Conservation (phyloP, 768 basidiomycete species). For the Rhizopogon rudus region DNA sequence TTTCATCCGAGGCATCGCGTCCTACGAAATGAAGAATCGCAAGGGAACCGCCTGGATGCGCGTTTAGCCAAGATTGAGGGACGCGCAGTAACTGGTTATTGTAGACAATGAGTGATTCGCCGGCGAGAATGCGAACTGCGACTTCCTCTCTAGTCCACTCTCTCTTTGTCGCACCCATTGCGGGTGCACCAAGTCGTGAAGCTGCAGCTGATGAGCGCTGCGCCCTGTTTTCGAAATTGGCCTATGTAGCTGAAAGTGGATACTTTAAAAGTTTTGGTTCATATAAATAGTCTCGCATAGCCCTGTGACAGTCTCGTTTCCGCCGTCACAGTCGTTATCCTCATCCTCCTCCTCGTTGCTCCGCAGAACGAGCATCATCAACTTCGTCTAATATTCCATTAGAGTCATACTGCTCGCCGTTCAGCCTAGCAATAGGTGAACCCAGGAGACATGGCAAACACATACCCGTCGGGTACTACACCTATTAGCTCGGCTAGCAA, state of each 20-base stretch:
- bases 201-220: not conserved
- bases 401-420: not conserved
- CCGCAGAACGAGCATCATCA: not conserved
- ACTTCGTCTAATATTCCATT: not conserved
- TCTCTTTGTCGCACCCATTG: constrained; percentile 27
- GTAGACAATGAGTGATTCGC: constrained; percentile 75
- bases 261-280: not conserved
- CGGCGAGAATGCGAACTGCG: constrained; percentile 66
- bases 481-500: constrained; percentile 18
- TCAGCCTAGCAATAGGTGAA: constrained; percentile 22
- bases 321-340: constrained; percentile 3
- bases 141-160: constrained; percentile 51
- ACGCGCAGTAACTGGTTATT: constrained; percentile 58
- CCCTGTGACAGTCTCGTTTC: constrained; percentile 1
- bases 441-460: constrained; percentile 13
- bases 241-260: not conserved
- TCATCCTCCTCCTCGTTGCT: constrained; percentile 6
- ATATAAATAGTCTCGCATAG: not conserved
- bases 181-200: not conserved
- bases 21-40: constrained; percentile 94
- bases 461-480: constrained; percentile 1
- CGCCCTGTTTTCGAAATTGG: not conserved
- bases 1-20: constrained; percentile 91
- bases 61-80: constrained; percentile 69
- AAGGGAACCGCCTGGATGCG: constrained; percentile 87